Conservation (phyloP, 495 filamentous ascomycete genomes). For the Aspergillus saccharolyticus region DNA sequence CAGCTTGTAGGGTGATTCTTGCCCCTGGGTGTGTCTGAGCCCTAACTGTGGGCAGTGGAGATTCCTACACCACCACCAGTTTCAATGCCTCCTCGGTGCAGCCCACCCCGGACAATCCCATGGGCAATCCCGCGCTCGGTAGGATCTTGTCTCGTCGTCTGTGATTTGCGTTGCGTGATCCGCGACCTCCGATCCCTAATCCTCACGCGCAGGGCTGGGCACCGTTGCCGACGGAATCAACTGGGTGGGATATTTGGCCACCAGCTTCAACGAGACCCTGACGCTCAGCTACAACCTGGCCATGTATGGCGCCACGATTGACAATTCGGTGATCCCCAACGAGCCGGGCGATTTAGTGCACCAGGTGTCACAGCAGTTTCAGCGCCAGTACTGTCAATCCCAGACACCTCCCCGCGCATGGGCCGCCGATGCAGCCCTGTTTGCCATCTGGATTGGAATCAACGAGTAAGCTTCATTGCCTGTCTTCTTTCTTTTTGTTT, state of each 20-base stretch:
- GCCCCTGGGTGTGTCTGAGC: not conserved
- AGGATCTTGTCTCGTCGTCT: not conserved
- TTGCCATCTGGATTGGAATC: conserved; percentile 64
- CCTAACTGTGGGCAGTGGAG: conserved; percentile 36
- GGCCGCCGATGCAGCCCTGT: conserved; percentile 51
- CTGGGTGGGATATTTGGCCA: conserved; percentile 66
- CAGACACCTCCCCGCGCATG: conserved; percentile 29
- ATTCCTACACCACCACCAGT: conserved; percentile 51
- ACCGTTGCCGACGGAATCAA: conserved; percentile 52
- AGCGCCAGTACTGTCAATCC: not conserved
- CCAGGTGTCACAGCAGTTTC: conserved; percentile 2
- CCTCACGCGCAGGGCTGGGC: conserved; percentile 9
- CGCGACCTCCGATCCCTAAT: not conserved
- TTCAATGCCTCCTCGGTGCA: conserved; percentile 55
- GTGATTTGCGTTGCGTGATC: not conserved
- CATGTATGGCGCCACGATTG: conserved; percentile 64
- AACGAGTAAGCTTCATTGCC: conserved; percentile 59
- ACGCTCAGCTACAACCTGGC: conserved; percentile 65
- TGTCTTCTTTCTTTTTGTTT: not conserved
- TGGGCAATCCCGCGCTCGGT: conserved; percentile 55
- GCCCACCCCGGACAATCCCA: conserved; percentile 54
- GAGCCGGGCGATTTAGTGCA: not conserved
- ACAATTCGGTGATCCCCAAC: conserved; percentile 47
- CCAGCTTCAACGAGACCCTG: conserved; percentile 54
- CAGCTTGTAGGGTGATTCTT: not conserved